These are phyloP conservation scores for Petasospora fabianii DNA, from an alignment of 1,139 yeast species.

Conservation along the genomic window DNA sequence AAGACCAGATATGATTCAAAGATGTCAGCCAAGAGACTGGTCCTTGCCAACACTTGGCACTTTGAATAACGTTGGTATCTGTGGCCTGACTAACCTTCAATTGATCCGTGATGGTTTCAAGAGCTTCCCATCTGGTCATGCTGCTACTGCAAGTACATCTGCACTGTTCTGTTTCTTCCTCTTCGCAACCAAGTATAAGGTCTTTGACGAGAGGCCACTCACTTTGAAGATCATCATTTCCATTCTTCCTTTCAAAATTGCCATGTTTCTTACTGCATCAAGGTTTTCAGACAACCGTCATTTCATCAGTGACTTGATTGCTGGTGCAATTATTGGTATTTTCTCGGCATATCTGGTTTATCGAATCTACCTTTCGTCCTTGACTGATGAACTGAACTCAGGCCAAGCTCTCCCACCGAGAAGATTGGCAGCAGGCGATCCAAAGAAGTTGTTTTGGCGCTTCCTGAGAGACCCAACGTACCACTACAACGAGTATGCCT, in stretches of 20 bases:
- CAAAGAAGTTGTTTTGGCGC: constrained; percentile 33
- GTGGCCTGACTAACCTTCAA: constrained; percentile 32
- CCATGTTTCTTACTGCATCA: constrained; percentile 40
- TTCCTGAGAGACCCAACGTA: constrained; percentile 25
- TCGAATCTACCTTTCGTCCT: constrained; percentile 41
- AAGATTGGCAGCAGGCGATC: constrained; percentile 26
- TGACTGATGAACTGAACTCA: constrained; percentile 30
- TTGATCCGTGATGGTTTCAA: constrained; percentile 45
- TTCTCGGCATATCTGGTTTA: constrained; percentile 36
- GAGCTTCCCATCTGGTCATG: constrained; percentile 51
- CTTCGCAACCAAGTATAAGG: constrained; percentile 36
- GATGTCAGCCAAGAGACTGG: constrained; percentile 38
- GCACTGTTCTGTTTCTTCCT: constrained; percentile 38
- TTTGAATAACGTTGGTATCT: constrained; percentile 36
- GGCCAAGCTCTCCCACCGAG: constrained; percentile 49
- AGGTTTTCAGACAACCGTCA: constrained; percentile 50
- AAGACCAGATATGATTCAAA: constrained; percentile 43
- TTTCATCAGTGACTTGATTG: constrained; percentile 40
- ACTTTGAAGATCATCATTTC: constrained; percentile 36
- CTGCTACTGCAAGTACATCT: constrained; percentile 45
- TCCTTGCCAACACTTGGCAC: constrained; percentile 23
- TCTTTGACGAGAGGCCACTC: constrained; percentile 38
- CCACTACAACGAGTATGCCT: constrained; percentile 14
- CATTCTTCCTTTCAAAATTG: constrained; percentile 36
- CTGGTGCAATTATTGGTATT: constrained; percentile 41